Evolutionary conservation across 1,284 basidiomycete genomes (phyloP), one percentile per base, ranked within the genome.

Genomic region (Somion occarium): DNA sequence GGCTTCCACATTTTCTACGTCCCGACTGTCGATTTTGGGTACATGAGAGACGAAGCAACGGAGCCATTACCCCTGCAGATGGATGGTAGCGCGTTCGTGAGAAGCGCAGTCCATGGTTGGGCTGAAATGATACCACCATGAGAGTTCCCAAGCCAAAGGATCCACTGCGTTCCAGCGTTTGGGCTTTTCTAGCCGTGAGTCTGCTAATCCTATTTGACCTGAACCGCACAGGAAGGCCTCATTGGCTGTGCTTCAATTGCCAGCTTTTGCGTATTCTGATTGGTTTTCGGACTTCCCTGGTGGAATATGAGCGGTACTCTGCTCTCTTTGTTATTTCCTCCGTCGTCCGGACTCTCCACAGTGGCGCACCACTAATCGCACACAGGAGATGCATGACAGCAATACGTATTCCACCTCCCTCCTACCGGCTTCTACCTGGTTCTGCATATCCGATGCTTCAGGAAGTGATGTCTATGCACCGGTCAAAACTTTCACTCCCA

Each of bases 41-140:
- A 44, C 22, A 44, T 44, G 43, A 15, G 43, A 24, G 22, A 44
- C 43, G 43, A 26, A 12, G 22, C 9, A 44, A 44, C 43, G 43
- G 43, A 44, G 24, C 11, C 19, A 26, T 26, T 44, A 26, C 25
- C 25, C 18, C 22, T 9, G 19, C 12, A 20, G 5, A 23, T 22
- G 7, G 19, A 9, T 22, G 7, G 18, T 22, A 15, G 13, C 22
- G 43, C 43, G 5, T 27, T 5, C 43, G 43, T 44, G 43, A 44
- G 43, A 44, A 26, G 13, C 43, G 43, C 43, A 44, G 43, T 26
- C 43, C 25, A 24, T 20, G 22, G 7, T 23, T 13, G 22, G 43
- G 13, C 12, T 44, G 18, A 20, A 44, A 24, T 22, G 13, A 27
- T 44, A 23, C 22, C 25, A 26, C 13, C 43, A 23, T 44, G 43